These are phyloP conservation scores for Nothomitra cinnamomea DNA, from an alignment of 2,329 filamentous ascomycete species.

Conservation along the genomic window DNA sequence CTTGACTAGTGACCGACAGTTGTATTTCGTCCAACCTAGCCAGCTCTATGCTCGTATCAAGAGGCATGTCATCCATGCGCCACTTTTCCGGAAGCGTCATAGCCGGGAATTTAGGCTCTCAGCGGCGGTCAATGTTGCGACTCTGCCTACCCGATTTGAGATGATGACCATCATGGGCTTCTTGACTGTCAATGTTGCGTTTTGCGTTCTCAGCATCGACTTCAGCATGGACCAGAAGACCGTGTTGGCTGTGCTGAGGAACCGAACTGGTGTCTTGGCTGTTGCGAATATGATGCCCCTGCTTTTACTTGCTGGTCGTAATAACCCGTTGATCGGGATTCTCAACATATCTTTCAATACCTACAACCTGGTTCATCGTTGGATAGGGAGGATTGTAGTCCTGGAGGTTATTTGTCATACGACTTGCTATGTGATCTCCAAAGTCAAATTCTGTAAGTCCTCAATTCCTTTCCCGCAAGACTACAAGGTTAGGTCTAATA, in stretches of 20 bases:
- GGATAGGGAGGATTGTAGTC: conserved; percentile 61
- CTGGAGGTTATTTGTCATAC: conserved; percentile 49
- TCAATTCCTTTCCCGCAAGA: conserved; percentile 2
- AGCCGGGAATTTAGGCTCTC: conserved; percentile 49
- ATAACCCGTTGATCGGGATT: conserved; percentile 74
- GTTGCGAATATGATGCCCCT: conserved; percentile 85
- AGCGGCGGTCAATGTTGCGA: conserved; percentile 41
- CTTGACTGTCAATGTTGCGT: conserved; percentile 19
- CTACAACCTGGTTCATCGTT: conserved; percentile 79
- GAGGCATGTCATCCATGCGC: conserved; percentile 45
- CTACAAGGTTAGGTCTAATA: neutral
- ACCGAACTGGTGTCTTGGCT: conserved; percentile 68
- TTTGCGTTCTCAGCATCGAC: conserved; percentile 22
- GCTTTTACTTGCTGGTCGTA: conserved; percentile 73
- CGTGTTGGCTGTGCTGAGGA: conserved; percentile 66
- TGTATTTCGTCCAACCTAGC: conserved; percentile 4
- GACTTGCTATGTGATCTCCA: conserved; percentile 37
- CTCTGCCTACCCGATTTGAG: conserved; percentile 48
- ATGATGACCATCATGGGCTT: conserved; percentile 39
- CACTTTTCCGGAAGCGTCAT: conserved; percentile 46
- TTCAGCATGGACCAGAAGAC: conserved; percentile 27
- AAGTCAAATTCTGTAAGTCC: conserved; percentile 30
- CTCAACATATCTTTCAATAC: conserved; percentile 88
- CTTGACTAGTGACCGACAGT: neutral
- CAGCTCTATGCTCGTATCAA: conserved; percentile 26